Base-by-base conservation (phyloP, 345 rosid species). In the Arabidopsis arenosa region DNA sequence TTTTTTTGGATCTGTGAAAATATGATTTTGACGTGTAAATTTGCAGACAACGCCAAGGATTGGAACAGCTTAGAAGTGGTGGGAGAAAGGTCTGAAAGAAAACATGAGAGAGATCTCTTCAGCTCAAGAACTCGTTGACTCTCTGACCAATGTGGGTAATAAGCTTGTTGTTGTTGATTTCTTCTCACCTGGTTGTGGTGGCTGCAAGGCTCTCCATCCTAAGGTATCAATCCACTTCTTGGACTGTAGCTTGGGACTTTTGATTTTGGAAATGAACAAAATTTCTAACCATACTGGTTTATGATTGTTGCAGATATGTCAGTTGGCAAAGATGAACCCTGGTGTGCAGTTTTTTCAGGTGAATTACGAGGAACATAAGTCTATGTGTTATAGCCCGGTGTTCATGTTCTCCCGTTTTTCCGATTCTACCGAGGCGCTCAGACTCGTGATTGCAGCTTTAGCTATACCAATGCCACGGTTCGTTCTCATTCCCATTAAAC, bases 401-500 rank as follows among this genome's bases (percentile, higher is more conserved):
- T 95, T 18, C 97, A 95, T 53, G 97, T 92, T 15, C 84, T 95
- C 18, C 97, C 97, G 0, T 95, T 95, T 82, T 95, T 95, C 76
- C 80, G 97, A 49, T 87, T 95, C 58, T 95, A 89, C n/a, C n/a
- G n/a, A n/a, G n/a, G n/a, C n/a, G n/a, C n/a, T n/a, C n/a, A n/a
- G 4, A 97, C 97, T 58, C 96, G 96, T 56, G 62, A 92, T 40
- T 92, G 97, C 79, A 90, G 97, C 81, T 95, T 92, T 77, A 95
- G 99, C 85, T 92, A 96, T 72, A 92, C 99, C 37, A 90, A 89
- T 84, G 97, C 99, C 66, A 95, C 99, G 87, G 99, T 92, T 79
- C 66, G 91, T 87, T 56, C 64, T 55, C 60, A 32, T 59, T 6
- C 11, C 0, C 6, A 3, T 40, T 0, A 15, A 4, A 58, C 11